Evolutionary conservation across 192 early-diverging fungal genomes (phyloP), one percentile per base, ranked within the genome.

Genomic region (Diversispora eburnea): DNA sequence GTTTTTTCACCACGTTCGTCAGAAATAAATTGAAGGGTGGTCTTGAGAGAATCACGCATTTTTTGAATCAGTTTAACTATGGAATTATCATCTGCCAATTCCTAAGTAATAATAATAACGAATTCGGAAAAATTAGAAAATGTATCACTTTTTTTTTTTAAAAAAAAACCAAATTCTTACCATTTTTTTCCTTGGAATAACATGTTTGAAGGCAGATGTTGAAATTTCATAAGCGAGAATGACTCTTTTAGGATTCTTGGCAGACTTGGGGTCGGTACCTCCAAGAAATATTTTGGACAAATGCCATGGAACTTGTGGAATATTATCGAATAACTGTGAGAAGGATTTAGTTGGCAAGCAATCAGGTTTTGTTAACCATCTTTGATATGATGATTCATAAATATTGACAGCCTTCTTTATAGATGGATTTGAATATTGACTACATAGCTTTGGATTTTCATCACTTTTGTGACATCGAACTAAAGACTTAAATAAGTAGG

Each of bases 281-380:
- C 61, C 61, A 17, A 63, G 61, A 41, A 63, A 63, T 43, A 63
- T 63, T 42, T 63, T 41, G 0, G 61, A 42, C 1, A 43, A 17
- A 63, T 63, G 42, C 61, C 61, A 63, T 63, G 61, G 61, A 33
- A 63, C 43, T 63, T 63, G 25, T n/a, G 61, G 61, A 42, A 63
- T 42, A 7, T 15, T 0, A 63, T 42, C n/a, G 5, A 41, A 41
- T 15, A 63, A 63, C 39, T 63, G 33, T n/a, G 39, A 63, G 43
- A 63, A 63, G 7, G 13, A 42, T 15, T 43, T 63, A 13, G 42
- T 63, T 42, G 39, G 12, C 17, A 63, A 63, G 43, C 39, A 63
- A 43, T 9, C 41, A 17, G 61, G n/a, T 8, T 63, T 63, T 17
- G 4, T 13, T n/a, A 33, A 42, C 61, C 61, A 63, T 15, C 39